Evolutionary conservation across 2,329 filamentous ascomycete species (phyloP).

Genomic region (Pseudogymnoascus sp.): DNA sequence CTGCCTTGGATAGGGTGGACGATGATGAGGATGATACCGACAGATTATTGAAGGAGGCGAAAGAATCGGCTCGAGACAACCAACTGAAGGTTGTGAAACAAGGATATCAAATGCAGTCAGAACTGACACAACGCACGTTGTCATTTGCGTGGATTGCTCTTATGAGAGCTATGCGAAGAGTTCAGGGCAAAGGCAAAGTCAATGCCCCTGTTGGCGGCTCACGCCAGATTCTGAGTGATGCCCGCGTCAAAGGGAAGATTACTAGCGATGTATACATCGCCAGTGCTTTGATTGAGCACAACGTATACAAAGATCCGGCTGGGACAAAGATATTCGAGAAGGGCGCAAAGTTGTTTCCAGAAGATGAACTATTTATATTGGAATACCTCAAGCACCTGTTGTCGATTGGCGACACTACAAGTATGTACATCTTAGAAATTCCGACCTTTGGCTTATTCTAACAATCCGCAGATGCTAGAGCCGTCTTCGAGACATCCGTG

Average conservation of each 20-base stretch:
- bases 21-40: constrained; percentile 41
- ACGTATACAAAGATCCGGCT: constrained; percentile 89
- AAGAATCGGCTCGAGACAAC: constrained; percentile 44
- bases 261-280: constrained; percentile 94
- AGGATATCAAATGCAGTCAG: constrained; percentile 62
- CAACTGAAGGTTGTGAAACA: constrained; percentile 54
- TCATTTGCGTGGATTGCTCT: constrained; percentile 93
- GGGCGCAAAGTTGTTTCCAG: constrained; percentile 84
- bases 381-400: constrained; percentile 95
- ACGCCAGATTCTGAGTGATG: constrained; percentile 81
- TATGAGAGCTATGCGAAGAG: constrained; percentile 85
- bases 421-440: constrained; percentile 43
- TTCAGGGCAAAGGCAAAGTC: constrained; percentile 71
- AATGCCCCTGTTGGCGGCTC: constrained; percentile 47
- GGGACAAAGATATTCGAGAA: constrained; percentile 95
- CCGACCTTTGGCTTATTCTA: constrained; percentile 12
- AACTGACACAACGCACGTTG: constrained; percentile 71
- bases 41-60: constrained; percentile 26
- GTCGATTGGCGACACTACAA: constrained; percentile 84
- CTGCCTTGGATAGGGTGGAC: constrained; percentile 39
- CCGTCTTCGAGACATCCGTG: constrained; percentile 92
- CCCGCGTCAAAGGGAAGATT: constrained; percentile 75
- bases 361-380: constrained; percentile 86
- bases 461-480: constrained; percentile 63
- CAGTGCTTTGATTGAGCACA: constrained; percentile 84